These are phyloP conservation scores for Pyronema omphalodes DNA, from an alignment of 495 filamentous ascomycete genomes.

Conservation along the genomic window DNA sequence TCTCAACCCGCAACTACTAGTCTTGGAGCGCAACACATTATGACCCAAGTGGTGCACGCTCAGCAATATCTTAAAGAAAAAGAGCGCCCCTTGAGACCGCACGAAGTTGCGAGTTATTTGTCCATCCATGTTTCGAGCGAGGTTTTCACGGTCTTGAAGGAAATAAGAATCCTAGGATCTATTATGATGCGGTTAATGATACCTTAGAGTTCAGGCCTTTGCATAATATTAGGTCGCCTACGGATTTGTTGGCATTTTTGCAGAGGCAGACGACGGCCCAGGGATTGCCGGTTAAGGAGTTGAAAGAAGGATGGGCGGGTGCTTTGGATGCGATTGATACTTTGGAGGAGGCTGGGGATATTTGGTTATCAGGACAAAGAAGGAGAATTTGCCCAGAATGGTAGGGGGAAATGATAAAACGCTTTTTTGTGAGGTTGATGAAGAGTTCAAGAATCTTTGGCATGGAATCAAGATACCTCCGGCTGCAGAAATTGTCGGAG, in stretches of 20 bases:
- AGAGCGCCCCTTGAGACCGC: slow-evolving; percentile 46
- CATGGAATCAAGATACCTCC: slow-evolving; percentile 59
- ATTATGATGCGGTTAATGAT: slow-evolving; percentile 36
- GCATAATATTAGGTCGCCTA: slow-evolving; percentile 54
- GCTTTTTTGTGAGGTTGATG: slow-evolving; percentile 54
- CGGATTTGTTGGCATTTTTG: slow-evolving; percentile 59
- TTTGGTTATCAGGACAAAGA: slow-evolving; percentile 81
- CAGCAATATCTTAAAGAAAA: slow-evolving; percentile 71
- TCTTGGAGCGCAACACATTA: slow-evolving; percentile 56
- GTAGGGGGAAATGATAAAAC: slow-evolving; percentile 79
- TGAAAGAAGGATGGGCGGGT: slow-evolving; percentile 86
- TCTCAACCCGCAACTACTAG: slow-evolving; percentile 56
- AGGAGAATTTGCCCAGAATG: slow-evolving; percentile 67
- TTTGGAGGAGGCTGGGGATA: slow-evolving; percentile 57
- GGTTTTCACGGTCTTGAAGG: slow-evolving; percentile 26
- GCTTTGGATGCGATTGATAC: slow-evolving; percentile 57
- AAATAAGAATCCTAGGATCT: slow-evolving; percentile 33
- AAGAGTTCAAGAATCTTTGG: slow-evolving; percentile 71
- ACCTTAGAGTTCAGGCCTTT: slow-evolving; percentile 63
- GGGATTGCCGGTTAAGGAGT: slow-evolving; percentile 63
- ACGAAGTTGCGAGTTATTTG: slow-evolving; percentile 59
- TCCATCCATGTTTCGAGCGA: slow-evolving; percentile 52
- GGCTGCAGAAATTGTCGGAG: slow-evolving; percentile 53
- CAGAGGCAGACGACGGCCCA: slow-evolving; percentile 64
- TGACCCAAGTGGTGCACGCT: slow-evolving; percentile 68